Evolutionary conservation across 441 rosid genomes (phyloP).

Genomic region (Macaranga tanarius): DNA sequence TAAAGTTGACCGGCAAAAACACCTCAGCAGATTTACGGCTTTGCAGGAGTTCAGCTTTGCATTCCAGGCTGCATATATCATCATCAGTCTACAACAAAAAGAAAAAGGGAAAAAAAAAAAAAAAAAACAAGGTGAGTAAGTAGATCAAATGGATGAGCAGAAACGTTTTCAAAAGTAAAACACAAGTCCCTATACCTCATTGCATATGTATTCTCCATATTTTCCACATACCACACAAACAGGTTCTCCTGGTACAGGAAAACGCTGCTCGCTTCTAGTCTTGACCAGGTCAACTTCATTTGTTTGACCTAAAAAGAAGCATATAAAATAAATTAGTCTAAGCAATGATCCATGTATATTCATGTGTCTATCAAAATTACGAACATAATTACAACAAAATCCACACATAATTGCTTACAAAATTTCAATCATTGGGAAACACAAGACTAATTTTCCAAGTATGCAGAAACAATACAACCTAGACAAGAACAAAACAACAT

Average conservation of each 20-base stretch:
- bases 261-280: constrained; percentile 49
- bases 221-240: constrained; percentile 64
- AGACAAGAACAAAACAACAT: not conserved
- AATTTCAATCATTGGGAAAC: no score
- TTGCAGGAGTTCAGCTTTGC: constrained; percentile 56
- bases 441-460: no score
- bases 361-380: not conserved
- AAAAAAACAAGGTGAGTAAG: constrained; percentile 11
- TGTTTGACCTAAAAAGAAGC: constrained; percentile 25
- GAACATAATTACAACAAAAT: no score
- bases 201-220: constrained; percentile 73
- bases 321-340: not conserved
- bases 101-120: not conserved
- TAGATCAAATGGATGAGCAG: constrained; percentile 1
- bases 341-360: constrained; percentile 9
- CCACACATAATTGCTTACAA: no score
- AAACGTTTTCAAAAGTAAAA: constrained; percentile 18
- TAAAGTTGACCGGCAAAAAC: constrained; percentile 18
- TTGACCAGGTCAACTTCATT: constrained; percentile 36
- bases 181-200: constrained; percentile 44
- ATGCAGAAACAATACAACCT: not conserved
- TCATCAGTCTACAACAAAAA: constrained; percentile 51
- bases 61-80: constrained; percentile 73
- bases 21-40: constrained; percentile 46
- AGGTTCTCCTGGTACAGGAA: constrained; percentile 65